These are phyloP conservation scores for Phytophthora niederhauseri DNA, from an alignment of 352 stramenopile species.

Conservation along the genomic window DNA sequence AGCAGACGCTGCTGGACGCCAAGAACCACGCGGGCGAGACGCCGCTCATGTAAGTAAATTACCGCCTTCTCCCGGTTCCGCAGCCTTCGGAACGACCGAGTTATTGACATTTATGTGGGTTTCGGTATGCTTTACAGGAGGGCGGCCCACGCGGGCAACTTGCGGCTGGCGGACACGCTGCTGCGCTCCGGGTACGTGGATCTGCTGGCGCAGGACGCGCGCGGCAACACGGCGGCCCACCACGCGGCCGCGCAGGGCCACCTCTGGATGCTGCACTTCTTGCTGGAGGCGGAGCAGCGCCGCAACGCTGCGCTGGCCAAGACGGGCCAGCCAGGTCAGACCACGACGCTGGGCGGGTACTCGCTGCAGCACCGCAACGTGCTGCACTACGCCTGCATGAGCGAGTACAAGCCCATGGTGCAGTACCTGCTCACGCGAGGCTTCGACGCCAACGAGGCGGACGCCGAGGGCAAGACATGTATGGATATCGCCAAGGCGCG, in stretches of 20 bases:
- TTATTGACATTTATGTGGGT: constrained; percentile 18
- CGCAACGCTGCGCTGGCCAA: constrained; percentile 27
- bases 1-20: constrained; percentile 51
- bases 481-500: constrained; percentile 48
- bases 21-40: constrained; percentile 70
- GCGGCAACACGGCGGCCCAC: constrained; percentile 71
- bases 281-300: constrained; percentile 57
- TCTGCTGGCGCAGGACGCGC: constrained; percentile 53
- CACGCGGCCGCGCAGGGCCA: constrained; percentile 75
- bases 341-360: constrained; percentile 36
- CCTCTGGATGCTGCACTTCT: constrained; percentile 77
- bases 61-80: background rate
- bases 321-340: constrained; percentile 21
- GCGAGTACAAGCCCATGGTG: constrained; percentile 72
- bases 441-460: constrained; percentile 54
- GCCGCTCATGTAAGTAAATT: constrained; percentile 60
- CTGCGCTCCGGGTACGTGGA: constrained; percentile 57
- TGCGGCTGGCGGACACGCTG: constrained; percentile 65
- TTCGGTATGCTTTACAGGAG: constrained; percentile 37
- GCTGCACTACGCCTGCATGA: constrained; percentile 65
- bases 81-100: constrained; percentile 2
- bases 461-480: constrained; percentile 52
- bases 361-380: constrained; percentile 44
- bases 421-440: constrained; percentile 67
- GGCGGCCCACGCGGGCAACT: constrained; percentile 71